Evolutionary conservation across 805 yeast genomes (phyloP), one percentile per base, ranked within the genome.

Genomic region (Phaffomyces thermotolerans): DNA sequence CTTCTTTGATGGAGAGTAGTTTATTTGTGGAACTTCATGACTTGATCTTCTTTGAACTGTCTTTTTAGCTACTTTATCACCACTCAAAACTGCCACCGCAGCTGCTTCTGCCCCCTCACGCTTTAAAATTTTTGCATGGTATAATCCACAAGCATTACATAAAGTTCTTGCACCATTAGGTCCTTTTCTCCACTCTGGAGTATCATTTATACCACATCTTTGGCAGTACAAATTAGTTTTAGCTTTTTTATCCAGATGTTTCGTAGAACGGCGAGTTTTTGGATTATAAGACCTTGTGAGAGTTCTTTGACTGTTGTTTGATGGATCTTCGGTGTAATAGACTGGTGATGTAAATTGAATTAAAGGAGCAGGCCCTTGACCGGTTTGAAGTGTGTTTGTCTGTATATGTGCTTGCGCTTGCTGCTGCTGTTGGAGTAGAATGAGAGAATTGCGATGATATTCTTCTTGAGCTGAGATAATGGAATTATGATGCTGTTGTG

Each of bases 101-200:
- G 61, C 61, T 10, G 61, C 61, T 33, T 47, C 53, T 4, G 60
- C 54, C 1, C 61, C 61, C n/a, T 54, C 58, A 18, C 51, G 69
- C 55, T 80, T 82, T 41, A 75, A 68, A 27, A 83, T 64, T 56
- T 84, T 84, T 36, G 85, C 82, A 58, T 78, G 84, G 57, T 73
- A 81, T 34, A 85, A 63, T 0, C 95, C 95, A 60, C 95, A 85
- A 1, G 93, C 93, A 59, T 43, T 43, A 17, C 46, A 43, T 6
- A 84, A 63, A 0, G 88, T 80, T 34, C 87, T 66, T 13, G 78
- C 75, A 2, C 91, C 93, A 42, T 74, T 73, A 2, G 95, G 91
- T 0, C 93, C 93, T 37, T 83, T 71, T 45, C 93, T 64, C 93
- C 95, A 84, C 60, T 84, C 91, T 0, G 91, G 90, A 0, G 93